These are phyloP conservation scores for Linnemannia elongata DNA, from an alignment of 192 early-diverging fungal species.

Conservation along the genomic window DNA sequence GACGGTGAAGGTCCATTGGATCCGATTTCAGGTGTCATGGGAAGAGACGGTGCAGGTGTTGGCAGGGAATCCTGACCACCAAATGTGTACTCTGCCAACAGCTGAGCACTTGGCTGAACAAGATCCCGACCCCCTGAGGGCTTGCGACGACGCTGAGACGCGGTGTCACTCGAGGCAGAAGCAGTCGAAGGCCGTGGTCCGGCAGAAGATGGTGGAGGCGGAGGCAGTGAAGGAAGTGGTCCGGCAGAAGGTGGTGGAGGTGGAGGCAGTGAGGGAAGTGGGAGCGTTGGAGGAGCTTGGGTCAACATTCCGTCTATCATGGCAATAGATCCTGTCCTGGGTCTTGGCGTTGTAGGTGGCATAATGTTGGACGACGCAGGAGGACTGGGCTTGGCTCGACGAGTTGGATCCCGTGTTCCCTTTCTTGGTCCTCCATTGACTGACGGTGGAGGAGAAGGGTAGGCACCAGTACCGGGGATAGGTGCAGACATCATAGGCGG, in stretches of 20 bases:
- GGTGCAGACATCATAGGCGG: conserved; percentile 22
- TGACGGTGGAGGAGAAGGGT: background rate
- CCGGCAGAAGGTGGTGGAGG: conserved; percentile 8
- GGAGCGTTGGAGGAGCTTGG: conserved; percentile 30
- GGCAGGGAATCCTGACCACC: conserved; percentile 21
- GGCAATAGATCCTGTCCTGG: conserved; percentile 29
- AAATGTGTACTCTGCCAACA: conserved; percentile 9
- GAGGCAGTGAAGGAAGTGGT: conserved; percentile 32
- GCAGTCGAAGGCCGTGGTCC: background rate
- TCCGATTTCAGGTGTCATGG: conserved; percentile 18
- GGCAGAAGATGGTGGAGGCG: conserved; percentile 5
- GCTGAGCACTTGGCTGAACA: conserved; percentile 28
- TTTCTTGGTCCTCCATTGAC: background rate
- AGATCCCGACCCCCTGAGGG: conserved; percentile 31
- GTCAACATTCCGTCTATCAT: conserved; percentile 17
- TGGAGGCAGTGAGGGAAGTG: conserved; percentile 29
- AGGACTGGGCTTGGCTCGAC: conserved; percentile 24
- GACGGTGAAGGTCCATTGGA: background rate
- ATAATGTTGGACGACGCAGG: conserved; percentile 10
- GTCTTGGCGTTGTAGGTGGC: conserved; percentile 18
- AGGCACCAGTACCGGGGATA: background rate
- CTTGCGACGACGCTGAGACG: conserved; percentile 19
- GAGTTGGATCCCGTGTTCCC: conserved; percentile 17
- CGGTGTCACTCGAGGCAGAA: background rate
- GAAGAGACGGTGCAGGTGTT: conserved; percentile 12